Percentiles rank a stretch among this genome's conserved stretches.
Conservation (phyloP, 768 basidiomycete genomes). For the Pulveroboletus sp. region DNA sequence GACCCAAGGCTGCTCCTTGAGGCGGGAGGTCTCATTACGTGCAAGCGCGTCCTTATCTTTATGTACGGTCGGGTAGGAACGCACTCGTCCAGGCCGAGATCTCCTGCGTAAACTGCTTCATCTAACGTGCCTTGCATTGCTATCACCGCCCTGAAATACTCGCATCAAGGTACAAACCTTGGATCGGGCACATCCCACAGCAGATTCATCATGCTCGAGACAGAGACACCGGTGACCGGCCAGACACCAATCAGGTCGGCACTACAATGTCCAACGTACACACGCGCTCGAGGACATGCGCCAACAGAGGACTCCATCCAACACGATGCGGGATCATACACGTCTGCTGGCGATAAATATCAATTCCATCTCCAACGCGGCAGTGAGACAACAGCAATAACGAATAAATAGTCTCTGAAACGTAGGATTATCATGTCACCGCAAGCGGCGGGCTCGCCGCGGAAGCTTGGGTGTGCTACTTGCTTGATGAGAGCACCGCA, state of each 20-base stretch:
- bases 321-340: conserved; percentile 1
- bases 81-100: too few relatives aligned
- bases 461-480: conserved; percentile 10
- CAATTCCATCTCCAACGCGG: conserved; percentile 7
- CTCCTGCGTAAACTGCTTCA: too few relatives aligned
- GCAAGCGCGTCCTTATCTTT: conserved; percentile 6
- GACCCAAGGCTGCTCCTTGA: neutral
- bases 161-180: too few relatives aligned
- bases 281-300: neutral
- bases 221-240: too few relatives aligned
- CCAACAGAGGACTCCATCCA: neutral
- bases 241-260: too few relatives aligned
- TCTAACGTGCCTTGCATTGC: too few relatives aligned
- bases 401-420: conserved; percentile 27
- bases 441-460: conserved; percentile 12
- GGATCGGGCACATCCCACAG: too few relatives aligned
- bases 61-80: neutral
- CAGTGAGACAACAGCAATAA: conserved; percentile 34
- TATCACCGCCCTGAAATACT: too few relatives aligned
- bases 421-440: conserved; percentile 2
- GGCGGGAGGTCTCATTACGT: neutral
- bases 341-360: conserved; percentile 2
- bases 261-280: conserved; percentile 9
- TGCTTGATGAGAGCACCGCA: conserved; percentile 16
- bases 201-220: too few relatives aligned